Base-by-base conservation (phyloP, 2,329 filamentous ascomycete genomes). In the Cordyceps javanica region DNA sequence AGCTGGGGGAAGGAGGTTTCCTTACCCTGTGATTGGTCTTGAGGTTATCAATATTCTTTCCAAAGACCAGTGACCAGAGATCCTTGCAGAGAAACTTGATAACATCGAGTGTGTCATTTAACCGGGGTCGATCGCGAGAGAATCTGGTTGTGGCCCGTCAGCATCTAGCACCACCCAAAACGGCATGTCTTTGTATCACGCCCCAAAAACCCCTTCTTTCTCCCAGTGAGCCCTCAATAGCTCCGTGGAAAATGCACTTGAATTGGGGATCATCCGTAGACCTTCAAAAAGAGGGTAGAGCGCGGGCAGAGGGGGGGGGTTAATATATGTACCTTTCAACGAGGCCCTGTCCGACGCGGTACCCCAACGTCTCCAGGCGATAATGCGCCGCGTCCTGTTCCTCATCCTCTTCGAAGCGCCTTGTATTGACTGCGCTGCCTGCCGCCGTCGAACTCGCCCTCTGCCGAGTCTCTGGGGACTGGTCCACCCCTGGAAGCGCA, bases 81-180 rank as follows among this genome's bases (percentile, higher is more conserved):
- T 99, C 94, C 77, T 99, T 99, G 82, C 94, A 99, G 51, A 99
- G 80, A 69, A 99, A 97, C 72, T 99, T 99, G 71, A 99, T 99
- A 51, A 92, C 89, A 69, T 97, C 94, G 42, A 99, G 83, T 4
- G 92, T 92, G 66, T 96, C 91, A 61, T 88, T 90, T 69, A 97
- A 95, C 50, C 91, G 89, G 41, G 93, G 91, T 53, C 91, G 82
- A 70, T 95, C 89, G 68, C 83, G 81, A 10, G 89, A 91, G 77
- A 94, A 92, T 55, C 89, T 91, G 19, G 49, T 21, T 32, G 3
- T 41, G 26, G 5, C 45, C 14, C 16, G 25, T 48, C 26, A 48
- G 32, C n/a, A 13, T 41, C 8, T 13, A 11, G 19, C 10, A 14
- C n/a, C n/a, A n/a, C 21, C 19, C 19, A 28, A 32, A 3, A n/a